Evolutionary conservation across 768 basidiomycete species (phyloP).

Genomic region (Termitomyces sp.): DNA sequence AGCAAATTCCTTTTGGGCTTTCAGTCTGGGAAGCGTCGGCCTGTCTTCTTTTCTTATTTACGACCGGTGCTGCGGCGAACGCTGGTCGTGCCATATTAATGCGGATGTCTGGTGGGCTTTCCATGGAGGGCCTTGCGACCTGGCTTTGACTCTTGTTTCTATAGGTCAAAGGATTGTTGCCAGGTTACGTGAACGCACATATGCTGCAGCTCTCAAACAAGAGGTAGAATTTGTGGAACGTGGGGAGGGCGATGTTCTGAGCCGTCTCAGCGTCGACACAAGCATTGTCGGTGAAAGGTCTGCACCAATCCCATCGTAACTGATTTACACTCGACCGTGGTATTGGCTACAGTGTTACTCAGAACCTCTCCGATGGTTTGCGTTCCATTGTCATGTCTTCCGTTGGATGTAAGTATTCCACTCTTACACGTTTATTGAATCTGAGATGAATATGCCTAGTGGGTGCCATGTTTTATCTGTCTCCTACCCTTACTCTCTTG

Average conservation of each 20-base stretch:
- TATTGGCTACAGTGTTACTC: constrained; percentile 56
- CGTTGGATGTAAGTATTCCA: constrained; percentile 75
- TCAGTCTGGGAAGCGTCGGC: constrained; percentile 79
- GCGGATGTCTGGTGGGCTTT: constrained; percentile 69
- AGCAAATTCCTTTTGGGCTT: constrained; percentile 81
- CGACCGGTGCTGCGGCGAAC: constrained; percentile 84
- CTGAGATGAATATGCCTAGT: constrained; percentile 41
- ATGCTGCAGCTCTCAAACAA: constrained; percentile 78
- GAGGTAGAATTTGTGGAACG: constrained; percentile 93
- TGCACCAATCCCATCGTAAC: constrained; percentile 9
- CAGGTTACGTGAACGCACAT: constrained; percentile 78
- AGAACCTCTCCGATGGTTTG: constrained; percentile 77
- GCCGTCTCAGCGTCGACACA: constrained; percentile 86
- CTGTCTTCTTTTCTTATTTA: constrained; percentile 72
- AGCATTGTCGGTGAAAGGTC: constrained; percentile 93
- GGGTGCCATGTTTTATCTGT: constrained; percentile 94
- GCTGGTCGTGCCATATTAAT: constrained; percentile 82
- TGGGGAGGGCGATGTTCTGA: constrained; percentile 92
- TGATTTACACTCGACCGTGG: neutral
- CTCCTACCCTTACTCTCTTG: constrained; percentile 80
- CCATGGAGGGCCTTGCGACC: neutral
- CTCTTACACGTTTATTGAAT: neutral
- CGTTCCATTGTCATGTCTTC: constrained; percentile 89
- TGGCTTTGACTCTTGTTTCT: neutral
- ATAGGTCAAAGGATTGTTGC: constrained; percentile 88